Evolutionary conservation across 2,329 filamentous ascomycete genomes (phyloP).

Genomic region (Phyllosticta citriasiana): DNA sequence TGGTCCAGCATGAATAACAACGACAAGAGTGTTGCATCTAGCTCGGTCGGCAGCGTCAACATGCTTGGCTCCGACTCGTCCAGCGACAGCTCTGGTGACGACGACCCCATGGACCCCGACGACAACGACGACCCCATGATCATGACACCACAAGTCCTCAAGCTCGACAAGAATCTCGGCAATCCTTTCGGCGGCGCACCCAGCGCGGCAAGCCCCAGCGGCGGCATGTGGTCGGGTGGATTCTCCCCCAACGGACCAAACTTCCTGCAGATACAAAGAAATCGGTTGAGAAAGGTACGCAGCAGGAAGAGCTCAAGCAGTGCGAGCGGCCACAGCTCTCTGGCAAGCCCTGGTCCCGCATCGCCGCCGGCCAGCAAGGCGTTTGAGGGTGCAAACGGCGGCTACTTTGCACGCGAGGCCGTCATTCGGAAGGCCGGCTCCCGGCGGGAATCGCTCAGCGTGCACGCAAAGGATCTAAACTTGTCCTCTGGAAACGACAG

Average conservation of each 20-base stretch:
- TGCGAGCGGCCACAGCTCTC: conserved; percentile 60
- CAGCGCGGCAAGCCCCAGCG: conserved; percentile 37
- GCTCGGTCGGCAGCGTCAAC: conserved; percentile 70
- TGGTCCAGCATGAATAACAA: conserved; percentile 55
- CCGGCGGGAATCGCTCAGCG: conserved; percentile 77
- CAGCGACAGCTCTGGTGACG: conserved; percentile 53
- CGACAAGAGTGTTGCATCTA: conserved; percentile 44
- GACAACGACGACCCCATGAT: conserved; percentile 60
- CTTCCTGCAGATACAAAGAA: conserved; percentile 67
- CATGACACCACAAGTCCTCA: conserved; percentile 69
- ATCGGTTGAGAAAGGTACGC: conserved; percentile 46
- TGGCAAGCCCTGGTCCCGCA: conserved; percentile 58
- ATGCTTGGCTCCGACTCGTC: conserved; percentile 74
- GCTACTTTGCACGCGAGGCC: conserved; percentile 46
- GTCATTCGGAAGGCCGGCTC: conserved; percentile 41
- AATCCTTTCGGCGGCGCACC: conserved; percentile 28
- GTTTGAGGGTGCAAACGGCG: conserved; percentile 37
- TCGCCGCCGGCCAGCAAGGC: conserved; percentile 53
- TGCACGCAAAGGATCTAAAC: conserved; percentile 81
- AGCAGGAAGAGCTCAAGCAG: conserved; percentile 59
- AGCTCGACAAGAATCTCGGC: conserved; percentile 40
- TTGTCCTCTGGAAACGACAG: conserved; percentile 72
- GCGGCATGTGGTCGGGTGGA: conserved; percentile 53
- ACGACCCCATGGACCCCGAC: conserved; percentile 39
- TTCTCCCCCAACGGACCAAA: conserved; percentile 60